These are phyloP conservation scores for Anaeramoeba ignava DNA, from an alignment of 78 protist species.

Conservation along the genomic window DNA sequence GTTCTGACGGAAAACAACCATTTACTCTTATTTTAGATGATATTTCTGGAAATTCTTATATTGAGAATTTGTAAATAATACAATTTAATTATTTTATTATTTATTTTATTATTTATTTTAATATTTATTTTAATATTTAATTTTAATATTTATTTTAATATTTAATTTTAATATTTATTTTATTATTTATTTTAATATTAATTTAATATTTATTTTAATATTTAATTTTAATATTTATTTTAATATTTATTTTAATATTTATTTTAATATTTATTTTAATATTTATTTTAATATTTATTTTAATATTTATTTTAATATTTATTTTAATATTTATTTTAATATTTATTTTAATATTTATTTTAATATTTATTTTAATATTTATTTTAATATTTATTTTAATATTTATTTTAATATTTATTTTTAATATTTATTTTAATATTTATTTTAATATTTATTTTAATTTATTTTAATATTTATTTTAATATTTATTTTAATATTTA, in stretches of 20 bases:
- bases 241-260: not conserved
- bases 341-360: not conserved
- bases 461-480: too few relatives aligned
- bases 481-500: not conserved
- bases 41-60: constrained; percentile 61
- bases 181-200: not conserved
- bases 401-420: too few relatives aligned
- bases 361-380: not conserved
- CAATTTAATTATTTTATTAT: not conserved
- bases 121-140: too few relatives aligned
- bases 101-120: not conserved
- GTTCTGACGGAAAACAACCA: constrained; percentile 17
- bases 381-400: not conserved
- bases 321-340: not conserved
- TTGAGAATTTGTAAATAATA: constrained; percentile 33
- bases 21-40: constrained; percentile 65
- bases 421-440: too few relatives aligned
- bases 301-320: not conserved
- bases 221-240: not conserved
- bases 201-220: not conserved
- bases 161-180: not conserved
- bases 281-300: not conserved
- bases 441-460: too few relatives aligned
- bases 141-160: too few relatives aligned
- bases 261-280: not conserved